Evolutionary conservation across 176 grass and related monocot genomes (phyloP), one percentile per base, ranked within the genome.

Genomic region (Oryza nivara): DNA sequence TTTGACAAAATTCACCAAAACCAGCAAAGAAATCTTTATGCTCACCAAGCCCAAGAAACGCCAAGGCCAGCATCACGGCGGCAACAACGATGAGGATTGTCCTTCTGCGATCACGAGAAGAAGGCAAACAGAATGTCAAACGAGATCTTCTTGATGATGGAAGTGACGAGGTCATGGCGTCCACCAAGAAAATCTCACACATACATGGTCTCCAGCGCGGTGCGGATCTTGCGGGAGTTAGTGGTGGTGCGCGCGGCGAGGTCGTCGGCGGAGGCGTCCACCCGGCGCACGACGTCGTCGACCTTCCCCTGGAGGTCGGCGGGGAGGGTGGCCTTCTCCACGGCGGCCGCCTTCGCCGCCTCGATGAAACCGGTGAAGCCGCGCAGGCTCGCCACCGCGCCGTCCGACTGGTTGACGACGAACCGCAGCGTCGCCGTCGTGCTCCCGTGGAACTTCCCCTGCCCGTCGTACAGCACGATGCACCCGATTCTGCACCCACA

Each of bases 21-120:
- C 3, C 7, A 60, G 12, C 16, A 11, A 47, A 25, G 69, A 3
- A 47, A 77, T 71, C 61, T 67, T 47, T 49, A 16, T 87, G 65
- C 94, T 95, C 83, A 98, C 96, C 88, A 12, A 94, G 77, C 54
- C 93, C 96, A 68, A 98, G 36, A 72, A 90, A 48, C 51, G 84
- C 69, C 0, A 98, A 35, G 2, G 83, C 36, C 15, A 98, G 89
- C 93, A 93, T 85, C 75, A 89, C 88, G 43, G 87, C 91, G 0
- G 83, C 74, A 4, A 91, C 77, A 15, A 82, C 41, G 26, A 98
- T 89, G 48, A 98, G 85, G 25, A 84, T 35, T 75, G 88, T 85
- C 47, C 67, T 84, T 78, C 96, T 98, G 87, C 87, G 84, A 63
- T 63, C 58, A 63, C 58, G 3, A 10, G 56, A 61, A 61, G 15